Evolutionary conservation across 768 basidiomycete genomes (phyloP), one percentile per base, ranked within the genome.

Genomic region (Termitomyces titanicus): DNA sequence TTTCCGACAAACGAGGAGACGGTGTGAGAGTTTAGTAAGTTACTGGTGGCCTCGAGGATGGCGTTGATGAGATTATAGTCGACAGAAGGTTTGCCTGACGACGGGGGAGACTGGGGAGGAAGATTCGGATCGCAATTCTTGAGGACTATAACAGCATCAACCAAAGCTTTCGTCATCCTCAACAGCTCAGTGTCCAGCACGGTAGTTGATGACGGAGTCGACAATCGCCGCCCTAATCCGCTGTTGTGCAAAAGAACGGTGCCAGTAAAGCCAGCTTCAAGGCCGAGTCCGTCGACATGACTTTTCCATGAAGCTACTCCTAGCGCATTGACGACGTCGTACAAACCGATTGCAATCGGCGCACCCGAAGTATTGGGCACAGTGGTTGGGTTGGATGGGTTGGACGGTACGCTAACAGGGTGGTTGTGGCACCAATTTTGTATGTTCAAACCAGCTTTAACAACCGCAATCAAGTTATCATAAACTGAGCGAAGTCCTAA

Each of bases 101-200:
- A 22, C 24, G 34, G 2, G 9, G 6, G 13, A 29, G 42, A 24
- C n/a, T 29, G 24, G 35, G 43, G 43, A 15, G 42, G 55, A 22
- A 58, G 53, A 43, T 52, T 47, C 5, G 51, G 29, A 31, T 56
- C 37, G 47, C 47, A 47, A n/a, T 55, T 58, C 12, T 59, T 52
- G 17, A 70, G 51, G 20, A 58, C 54, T 17, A 61, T 38, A 33
- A 64, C 61, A 39, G 65, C 58, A 22, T 61, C 51, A 10, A 65
- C 54, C 25, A 70, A 51, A 20, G 38, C 46, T 27, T 61, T 54
- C 17, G 69, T 38, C 47, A 59, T 58, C 17, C 24, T 34, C 42
- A 59, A 35, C 42, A 67, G 53, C 11, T 58, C 59, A 13, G 62
- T 51, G 46, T 64, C 53, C 47, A 66, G 29, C 15, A 47, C 38